Conservation (phyloP, 192 early-diverging fungal species). For the Piromyces sp. region DNA sequence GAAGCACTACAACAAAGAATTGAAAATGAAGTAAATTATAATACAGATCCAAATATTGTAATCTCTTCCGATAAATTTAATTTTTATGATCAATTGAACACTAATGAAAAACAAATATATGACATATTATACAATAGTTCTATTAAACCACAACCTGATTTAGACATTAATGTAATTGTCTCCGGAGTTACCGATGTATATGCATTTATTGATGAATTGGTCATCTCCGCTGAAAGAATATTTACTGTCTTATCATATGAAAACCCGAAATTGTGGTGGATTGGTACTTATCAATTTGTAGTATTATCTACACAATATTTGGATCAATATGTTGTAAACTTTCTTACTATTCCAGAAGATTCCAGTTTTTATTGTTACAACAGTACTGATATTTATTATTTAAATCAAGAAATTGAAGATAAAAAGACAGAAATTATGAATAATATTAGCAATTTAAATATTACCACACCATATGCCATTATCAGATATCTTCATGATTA, state of each 20-base stretch:
- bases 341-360: background rate
- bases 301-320: background rate
- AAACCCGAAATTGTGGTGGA: background rate
- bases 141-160: background rate
- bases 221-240: background rate
- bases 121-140: background rate
- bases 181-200: background rate
- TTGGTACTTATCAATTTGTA: background rate
- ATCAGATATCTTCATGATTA: background rate
- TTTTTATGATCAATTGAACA: background rate
- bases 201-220: background rate
- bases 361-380: background rate
- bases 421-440: background rate
- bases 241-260: background rate
- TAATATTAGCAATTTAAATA: background rate
- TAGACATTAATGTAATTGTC: background rate
- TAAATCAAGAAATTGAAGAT: background rate
- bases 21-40: background rate
- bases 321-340: background rate
- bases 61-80: background rate
- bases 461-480: background rate
- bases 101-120: background rate
- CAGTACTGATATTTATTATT: background rate
- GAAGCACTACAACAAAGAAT: background rate
- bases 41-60: background rate